Evolutionary conservation across 768 basidiomycete species (phyloP).

Genomic region (Fomitopsis serialis): DNA sequence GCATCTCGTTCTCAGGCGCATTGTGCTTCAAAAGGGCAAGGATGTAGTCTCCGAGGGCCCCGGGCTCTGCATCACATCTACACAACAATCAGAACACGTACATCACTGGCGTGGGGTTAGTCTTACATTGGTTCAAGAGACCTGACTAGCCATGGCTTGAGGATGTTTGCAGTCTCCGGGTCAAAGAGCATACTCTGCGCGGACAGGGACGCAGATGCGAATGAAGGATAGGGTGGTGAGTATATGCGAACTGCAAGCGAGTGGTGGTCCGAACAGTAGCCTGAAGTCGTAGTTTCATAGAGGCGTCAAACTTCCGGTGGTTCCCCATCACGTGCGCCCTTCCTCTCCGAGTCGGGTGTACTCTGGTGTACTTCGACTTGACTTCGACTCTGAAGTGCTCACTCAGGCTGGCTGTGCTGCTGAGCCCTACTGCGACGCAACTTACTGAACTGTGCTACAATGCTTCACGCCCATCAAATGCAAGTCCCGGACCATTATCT

Average conservation of each 20-base stretch:
- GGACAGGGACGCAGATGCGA: background rate
- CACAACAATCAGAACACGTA: slow-evolving; percentile 9
- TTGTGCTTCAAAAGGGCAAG: slow-evolving; percentile 91
- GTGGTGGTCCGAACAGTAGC: background rate
- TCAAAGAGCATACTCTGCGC: slow-evolving; percentile 58
- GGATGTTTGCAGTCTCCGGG: slow-evolving; percentile 52
- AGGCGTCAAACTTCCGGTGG: slow-evolving; percentile 17
- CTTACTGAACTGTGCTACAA: too few species aligned
- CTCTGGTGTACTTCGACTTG: too few species aligned
- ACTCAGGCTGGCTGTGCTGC: too few species aligned
- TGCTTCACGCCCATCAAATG: too few species aligned
- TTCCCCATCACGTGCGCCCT: slow-evolving; percentile 1
- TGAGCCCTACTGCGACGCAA: too few species aligned
- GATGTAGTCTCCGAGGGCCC: slow-evolving; percentile 90
- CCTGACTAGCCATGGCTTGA: slow-evolving; percentile 85
- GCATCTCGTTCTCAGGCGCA: slow-evolving; percentile 76
- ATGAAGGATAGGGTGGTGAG: background rate
- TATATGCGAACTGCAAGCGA: background rate
- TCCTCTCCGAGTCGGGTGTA: too few species aligned
- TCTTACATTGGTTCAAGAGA: slow-evolving; percentile 88
- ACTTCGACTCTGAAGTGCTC: too few species aligned
- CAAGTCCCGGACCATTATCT: too few species aligned
- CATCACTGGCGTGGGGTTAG: slow-evolving; percentile 7
- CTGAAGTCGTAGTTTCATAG: too few species aligned
- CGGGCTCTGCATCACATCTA: slow-evolving; percentile 96